These are phyloP conservation scores for Daldinia grandis DNA, from an alignment of 495 filamentous ascomycete genomes.

Conservation along the genomic window DNA sequence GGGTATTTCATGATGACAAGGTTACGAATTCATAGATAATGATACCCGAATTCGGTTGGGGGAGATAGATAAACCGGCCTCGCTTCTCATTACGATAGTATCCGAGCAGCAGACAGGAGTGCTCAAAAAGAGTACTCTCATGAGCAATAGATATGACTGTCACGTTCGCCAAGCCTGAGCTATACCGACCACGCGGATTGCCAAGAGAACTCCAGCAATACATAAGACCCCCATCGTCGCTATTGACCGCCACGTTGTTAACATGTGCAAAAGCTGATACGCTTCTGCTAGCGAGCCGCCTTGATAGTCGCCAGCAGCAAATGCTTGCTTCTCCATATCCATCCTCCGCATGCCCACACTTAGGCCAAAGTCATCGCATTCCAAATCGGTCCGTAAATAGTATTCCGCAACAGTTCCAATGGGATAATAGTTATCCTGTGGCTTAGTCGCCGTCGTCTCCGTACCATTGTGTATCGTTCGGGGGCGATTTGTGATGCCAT, in stretches of 20 bases:
- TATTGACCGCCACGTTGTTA: conserved; percentile 18
- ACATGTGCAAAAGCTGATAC: neutral
- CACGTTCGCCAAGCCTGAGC: conserved; percentile 30
- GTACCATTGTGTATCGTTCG: conserved; percentile 5
- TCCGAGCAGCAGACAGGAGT: conserved; percentile 12
- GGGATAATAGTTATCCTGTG: neutral
- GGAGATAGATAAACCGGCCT: conserved; percentile 17
- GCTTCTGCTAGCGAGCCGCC: conserved; percentile 8
- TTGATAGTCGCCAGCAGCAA: conserved; percentile 2
- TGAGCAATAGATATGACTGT: conserved; percentile 19
- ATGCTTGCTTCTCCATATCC: conserved; percentile 37
- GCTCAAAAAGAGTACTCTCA: conserved; percentile 9
- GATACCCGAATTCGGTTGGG: neutral
- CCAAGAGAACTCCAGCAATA: conserved; percentile 24
- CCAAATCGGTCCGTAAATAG: neutral
- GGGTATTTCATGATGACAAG: conserved; percentile 18
- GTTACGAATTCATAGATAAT: conserved; percentile 21
- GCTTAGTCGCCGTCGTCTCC: neutral
- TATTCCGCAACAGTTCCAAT: neutral
- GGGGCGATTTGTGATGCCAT: neutral
- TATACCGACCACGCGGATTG: conserved; percentile 26
- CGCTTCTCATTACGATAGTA: conserved; percentile 15
- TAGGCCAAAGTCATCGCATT: conserved; percentile 1
- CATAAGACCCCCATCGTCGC: conserved; percentile 25
- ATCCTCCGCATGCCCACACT: neutral